Base-by-base conservation (phyloP, 129 eudicot species). In the Gnaphalium uliginosum region DNA sequence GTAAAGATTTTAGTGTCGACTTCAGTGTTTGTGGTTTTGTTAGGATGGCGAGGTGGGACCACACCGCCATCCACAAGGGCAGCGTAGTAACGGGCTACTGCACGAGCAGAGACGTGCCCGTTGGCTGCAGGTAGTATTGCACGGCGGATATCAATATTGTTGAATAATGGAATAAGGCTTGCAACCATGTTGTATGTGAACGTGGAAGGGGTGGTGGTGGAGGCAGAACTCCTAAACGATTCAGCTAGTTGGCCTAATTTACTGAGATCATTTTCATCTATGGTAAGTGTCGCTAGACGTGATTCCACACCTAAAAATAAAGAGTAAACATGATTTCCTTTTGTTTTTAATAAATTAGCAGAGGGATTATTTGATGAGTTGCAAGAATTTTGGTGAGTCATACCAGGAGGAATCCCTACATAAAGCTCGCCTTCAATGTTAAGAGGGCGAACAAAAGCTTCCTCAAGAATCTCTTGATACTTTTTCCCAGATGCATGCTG, bases 391-490 rank as follows among this genome's bases (percentile, higher is more conserved):
- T 5, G 8, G 72, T 30, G 65, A 72, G 62, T 68, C 81, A 35
- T 84, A 80, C 98, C 98, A 67, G 96, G 92, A 59, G 98, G 98
- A 75, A 93, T 90, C 77, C 98, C 98, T 73, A 93, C 74, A 78
- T 93, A 93, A 33, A 93, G 81, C 85, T 93, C 98, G 75, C 98
- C 98, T 57, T 88, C 85, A 58, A 90, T 75, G 43, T 87, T 84
- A 60, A 93, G 89, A 29, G 96, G 98, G 66, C 59, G 88, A 75
- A 90, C 80, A 33, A 93, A 77, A 64, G 89, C 96, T 88, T 93
- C 96, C 79, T 90, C 96, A 18, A 93, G 96, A 60, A 93, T 74
- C 63, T 93, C 96, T 80, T 90, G 96, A 76, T 88, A 90, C 83
- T 83, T 90, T 82, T 82, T 90, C 76, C 91, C 87, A 4, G 98